A percentile compares a stretch with the other conserved stretches of the same genome.
Evolutionary conservation across 768 basidiomycete species (phyloP).

Genomic region (Daedaleopsis sinensis): DNA sequence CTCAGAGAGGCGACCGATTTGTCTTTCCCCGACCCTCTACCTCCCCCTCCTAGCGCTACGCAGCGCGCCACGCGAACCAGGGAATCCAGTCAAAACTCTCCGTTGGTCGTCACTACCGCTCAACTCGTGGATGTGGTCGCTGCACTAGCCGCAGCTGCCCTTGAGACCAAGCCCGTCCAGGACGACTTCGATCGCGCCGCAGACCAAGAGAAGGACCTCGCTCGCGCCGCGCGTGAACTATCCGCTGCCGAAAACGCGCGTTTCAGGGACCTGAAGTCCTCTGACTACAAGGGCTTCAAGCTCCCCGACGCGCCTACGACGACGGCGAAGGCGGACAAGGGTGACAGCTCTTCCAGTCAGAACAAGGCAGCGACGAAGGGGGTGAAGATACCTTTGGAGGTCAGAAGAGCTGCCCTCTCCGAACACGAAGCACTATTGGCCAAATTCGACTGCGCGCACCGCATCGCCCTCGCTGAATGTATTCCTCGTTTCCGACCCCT

Average conservation of each 20-base stretch:
- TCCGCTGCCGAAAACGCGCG: conserved; percentile 58
- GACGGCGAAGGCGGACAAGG: conserved; percentile 20
- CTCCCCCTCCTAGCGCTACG: conserved; percentile 48
- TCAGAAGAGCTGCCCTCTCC: conserved; percentile 31
- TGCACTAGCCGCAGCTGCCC: conserved; percentile 55
- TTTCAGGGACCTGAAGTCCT: conserved; percentile 50
- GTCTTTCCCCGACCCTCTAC: conserved; percentile 59
- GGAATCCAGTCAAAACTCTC: conserved; percentile 18
- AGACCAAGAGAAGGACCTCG: conserved; percentile 56
- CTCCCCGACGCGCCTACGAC: conserved; percentile 25
- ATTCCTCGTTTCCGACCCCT: conserved; percentile 59
- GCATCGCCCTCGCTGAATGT: conserved; percentile 47
- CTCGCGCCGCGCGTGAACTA: conserved; percentile 54
- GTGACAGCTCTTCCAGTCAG: conserved; percentile 2
- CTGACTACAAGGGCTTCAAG: conserved; percentile 49
- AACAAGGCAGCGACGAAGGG: conserved; percentile 37
- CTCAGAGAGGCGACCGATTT: conserved; percentile 44
- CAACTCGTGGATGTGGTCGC: conserved; percentile 72
- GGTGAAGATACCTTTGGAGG: background rate
- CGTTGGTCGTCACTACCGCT: conserved; percentile 45
- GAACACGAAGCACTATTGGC: conserved; percentile 53
- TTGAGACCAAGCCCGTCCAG: conserved; percentile 50
- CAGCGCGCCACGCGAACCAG: conserved; percentile 51
- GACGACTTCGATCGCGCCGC: conserved; percentile 64
- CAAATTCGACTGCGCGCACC: conserved; percentile 58